Conservation (phyloP, 2,329 filamentous ascomycete genomes). For the Neofusicoccum kwambonambiense region DNA sequence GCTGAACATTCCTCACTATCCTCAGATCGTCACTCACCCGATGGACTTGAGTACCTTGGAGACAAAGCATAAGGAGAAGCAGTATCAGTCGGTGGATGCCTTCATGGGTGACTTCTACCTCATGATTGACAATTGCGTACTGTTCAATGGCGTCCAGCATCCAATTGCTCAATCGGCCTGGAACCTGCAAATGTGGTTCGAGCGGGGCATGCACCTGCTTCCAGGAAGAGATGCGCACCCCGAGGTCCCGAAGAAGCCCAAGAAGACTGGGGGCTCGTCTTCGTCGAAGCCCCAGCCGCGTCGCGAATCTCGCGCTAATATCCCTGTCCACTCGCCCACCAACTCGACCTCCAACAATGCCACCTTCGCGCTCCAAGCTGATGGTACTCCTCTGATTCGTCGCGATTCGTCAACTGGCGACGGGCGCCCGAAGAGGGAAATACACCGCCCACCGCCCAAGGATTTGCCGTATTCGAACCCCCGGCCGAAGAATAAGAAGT, state of each 20-base stretch:
- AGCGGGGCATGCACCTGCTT: slow-evolving; percentile 60
- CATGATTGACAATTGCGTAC: slow-evolving; percentile 74
- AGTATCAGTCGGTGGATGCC: slow-evolving; percentile 68
- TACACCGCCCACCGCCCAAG: slow-evolving; percentile 85
- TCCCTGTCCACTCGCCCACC: slow-evolving; percentile 47
- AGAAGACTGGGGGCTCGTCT: slow-evolving; percentile 32
- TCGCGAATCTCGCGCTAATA: slow-evolving; percentile 48
- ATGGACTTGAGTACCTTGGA: slow-evolving; percentile 87
- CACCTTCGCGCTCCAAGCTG: slow-evolving; percentile 73
- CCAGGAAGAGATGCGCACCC: slow-evolving; percentile 58
- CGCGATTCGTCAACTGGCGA: slow-evolving; percentile 81
- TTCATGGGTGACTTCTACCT: slow-evolving; percentile 73
- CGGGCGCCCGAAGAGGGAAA: slow-evolving; percentile 84
- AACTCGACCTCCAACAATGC: slow-evolving; percentile 30
- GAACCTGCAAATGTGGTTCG: slow-evolving; percentile 59
- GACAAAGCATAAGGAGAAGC: slow-evolving; percentile 67
- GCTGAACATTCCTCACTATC: slow-evolving; percentile 73
- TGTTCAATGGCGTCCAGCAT: slow-evolving; percentile 81
- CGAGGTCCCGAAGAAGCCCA: slow-evolving; percentile 58
- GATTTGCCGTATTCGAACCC: slow-evolving; percentile 84
- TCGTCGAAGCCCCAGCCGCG: slow-evolving; percentile 43
- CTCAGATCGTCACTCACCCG: slow-evolving; percentile 69
- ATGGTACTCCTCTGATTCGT: slow-evolving; percentile 78
- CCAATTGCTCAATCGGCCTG: slow-evolving; percentile 68
- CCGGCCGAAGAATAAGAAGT: slow-evolving; percentile 87